These are phyloP conservation scores for Escovopsis sp. DNA, from an alignment of 2,329 filamentous ascomycete genomes.

Conservation along the genomic window DNA sequence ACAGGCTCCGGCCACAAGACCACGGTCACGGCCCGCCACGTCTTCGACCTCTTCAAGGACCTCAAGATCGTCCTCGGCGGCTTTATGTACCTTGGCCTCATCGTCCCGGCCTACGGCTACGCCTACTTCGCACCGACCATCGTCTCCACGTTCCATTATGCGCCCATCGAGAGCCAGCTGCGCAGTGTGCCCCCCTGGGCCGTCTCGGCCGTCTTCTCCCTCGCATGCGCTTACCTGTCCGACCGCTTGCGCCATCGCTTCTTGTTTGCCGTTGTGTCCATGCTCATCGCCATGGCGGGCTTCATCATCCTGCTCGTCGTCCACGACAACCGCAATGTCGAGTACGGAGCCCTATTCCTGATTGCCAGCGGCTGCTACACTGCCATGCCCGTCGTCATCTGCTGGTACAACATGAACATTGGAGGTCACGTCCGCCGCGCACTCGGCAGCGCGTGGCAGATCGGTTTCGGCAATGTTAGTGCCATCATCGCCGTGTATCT, in stretches of 20 bases:
- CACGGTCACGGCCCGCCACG: slow-evolving; percentile 42
- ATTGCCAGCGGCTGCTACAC: slow-evolving; percentile 67
- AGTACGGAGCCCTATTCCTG: slow-evolving; percentile 73
- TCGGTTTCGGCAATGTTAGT: slow-evolving; percentile 67
- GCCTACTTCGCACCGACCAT: slow-evolving; percentile 66
- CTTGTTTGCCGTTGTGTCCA: slow-evolving; percentile 53
- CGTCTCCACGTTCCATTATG: slow-evolving; percentile 51
- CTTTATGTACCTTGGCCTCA: slow-evolving; percentile 69
- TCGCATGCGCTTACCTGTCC: slow-evolving; percentile 57
- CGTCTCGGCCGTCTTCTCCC: slow-evolving; percentile 64
- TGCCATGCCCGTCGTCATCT: slow-evolving; percentile 79
- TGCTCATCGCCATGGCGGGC: slow-evolving; percentile 54
- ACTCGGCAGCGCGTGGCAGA: slow-evolving; percentile 61
- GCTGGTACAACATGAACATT: slow-evolving; percentile 73
- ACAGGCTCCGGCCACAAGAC: slow-evolving; percentile 44
- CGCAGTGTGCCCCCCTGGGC: slow-evolving; percentile 45
- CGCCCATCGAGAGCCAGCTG: slow-evolving; percentile 41
- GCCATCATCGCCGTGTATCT: slow-evolving; percentile 65
- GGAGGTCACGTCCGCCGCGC: slow-evolving; percentile 56
- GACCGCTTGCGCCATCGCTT: slow-evolving; percentile 63
- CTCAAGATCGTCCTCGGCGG: slow-evolving; percentile 60
- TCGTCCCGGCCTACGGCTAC: slow-evolving; percentile 65
- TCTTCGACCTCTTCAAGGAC: slow-evolving; percentile 53
- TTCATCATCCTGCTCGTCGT: slow-evolving; percentile 62
- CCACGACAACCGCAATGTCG: slow-evolving; percentile 48